Percentiles rank a stretch among this genome's conserved stretches.
phyloP scores from a whole-genome alignment of 441 rosid genomes.

The Jatropha multifida region DNA sequence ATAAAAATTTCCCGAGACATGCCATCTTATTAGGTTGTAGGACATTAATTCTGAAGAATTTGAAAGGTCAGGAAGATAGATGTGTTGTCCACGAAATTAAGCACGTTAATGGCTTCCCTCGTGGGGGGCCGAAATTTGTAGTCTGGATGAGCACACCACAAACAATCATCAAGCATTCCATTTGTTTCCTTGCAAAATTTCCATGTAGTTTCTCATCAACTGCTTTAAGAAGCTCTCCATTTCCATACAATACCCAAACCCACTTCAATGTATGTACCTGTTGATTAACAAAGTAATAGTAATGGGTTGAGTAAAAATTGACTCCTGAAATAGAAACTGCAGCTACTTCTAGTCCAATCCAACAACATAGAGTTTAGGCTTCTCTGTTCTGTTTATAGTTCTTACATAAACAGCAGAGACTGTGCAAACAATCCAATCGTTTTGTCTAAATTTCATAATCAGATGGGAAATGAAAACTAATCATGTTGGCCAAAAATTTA shows the following conservation, averaged over 20 bases:
- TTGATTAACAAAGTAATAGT: neutral
- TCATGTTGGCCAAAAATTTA: too few relatives aligned
- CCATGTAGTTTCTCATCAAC: constrained; percentile 29
- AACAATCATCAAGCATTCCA: constrained; percentile 33
- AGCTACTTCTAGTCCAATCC: too few relatives aligned
- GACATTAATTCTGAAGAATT: constrained; percentile 4
- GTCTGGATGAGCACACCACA: constrained; percentile 48
- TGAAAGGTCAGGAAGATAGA: constrained; percentile 33
- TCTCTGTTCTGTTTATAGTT: too few relatives aligned
- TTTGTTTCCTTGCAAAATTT: constrained; percentile 24
- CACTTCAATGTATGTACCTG: constrained; percentile 34
- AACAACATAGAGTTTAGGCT: too few relatives aligned
- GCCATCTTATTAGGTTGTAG: too few relatives aligned
- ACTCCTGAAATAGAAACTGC: too few relatives aligned
- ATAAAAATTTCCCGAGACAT: too few relatives aligned
- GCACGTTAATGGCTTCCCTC: constrained; percentile 48
- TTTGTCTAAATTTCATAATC: too few relatives aligned
- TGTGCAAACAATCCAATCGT: too few relatives aligned
- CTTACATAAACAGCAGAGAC: too few relatives aligned
- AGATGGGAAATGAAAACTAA: too few relatives aligned
- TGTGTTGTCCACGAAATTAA: constrained; percentile 36
- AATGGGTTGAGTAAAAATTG: too few relatives aligned
- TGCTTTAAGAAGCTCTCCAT: constrained; percentile 20
- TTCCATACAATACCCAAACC: constrained; percentile 48
- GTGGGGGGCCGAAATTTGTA: constrained; percentile 32